A percentile compares a stretch with the other conserved stretches of the same genome.
Evolutionary conservation across 805 yeast species (phyloP).

Genomic region (Candida boleticola): DNA sequence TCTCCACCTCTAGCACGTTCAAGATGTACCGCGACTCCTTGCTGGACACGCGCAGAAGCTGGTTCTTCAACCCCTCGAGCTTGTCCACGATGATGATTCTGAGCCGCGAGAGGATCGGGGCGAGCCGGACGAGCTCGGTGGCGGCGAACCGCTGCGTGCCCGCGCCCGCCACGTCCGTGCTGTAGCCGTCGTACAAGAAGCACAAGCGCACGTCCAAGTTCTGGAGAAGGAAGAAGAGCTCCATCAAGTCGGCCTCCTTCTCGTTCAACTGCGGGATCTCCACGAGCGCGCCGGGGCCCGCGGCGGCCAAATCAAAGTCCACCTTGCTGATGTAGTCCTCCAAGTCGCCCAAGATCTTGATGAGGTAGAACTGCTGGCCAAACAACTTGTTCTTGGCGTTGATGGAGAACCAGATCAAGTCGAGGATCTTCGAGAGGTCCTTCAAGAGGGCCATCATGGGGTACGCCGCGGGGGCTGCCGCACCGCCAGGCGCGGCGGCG

Average conservation of each 20-base stretch:
- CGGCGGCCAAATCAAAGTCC: background rate
- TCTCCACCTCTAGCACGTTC: constrained; percentile 32
- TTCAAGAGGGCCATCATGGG: constrained; percentile 21
- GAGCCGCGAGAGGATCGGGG: constrained; percentile 31
- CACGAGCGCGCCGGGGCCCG: constrained; percentile 10
- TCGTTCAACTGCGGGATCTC: constrained; percentile 1
- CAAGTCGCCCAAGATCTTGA: constrained; percentile 34
- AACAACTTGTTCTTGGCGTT: constrained; percentile 19
- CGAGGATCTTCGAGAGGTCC: constrained; percentile 25
- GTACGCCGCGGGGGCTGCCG: constrained; percentile 11
- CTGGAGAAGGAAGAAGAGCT: constrained; percentile 28
- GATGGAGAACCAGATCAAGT: constrained; percentile 35
- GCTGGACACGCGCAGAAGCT: constrained; percentile 5
- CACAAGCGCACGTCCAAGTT: constrained; percentile 29
- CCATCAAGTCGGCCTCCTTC: constrained; percentile 12
- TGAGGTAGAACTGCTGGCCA: constrained; percentile 36
- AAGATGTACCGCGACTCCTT: constrained; percentile 8
- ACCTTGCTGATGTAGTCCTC: constrained; percentile 32
- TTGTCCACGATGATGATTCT: constrained; percentile 27
- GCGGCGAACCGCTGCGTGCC: constrained; percentile 15
- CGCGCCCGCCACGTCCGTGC: constrained; percentile 2
- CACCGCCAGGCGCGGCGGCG: background rate
- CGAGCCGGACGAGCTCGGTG: constrained; percentile 33
- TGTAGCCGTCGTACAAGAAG: constrained; percentile 33
- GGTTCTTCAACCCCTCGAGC: constrained; percentile 17